Conservation (phyloP, 495 filamentous ascomycete genomes). For the Tetracladium setigerum region DNA sequence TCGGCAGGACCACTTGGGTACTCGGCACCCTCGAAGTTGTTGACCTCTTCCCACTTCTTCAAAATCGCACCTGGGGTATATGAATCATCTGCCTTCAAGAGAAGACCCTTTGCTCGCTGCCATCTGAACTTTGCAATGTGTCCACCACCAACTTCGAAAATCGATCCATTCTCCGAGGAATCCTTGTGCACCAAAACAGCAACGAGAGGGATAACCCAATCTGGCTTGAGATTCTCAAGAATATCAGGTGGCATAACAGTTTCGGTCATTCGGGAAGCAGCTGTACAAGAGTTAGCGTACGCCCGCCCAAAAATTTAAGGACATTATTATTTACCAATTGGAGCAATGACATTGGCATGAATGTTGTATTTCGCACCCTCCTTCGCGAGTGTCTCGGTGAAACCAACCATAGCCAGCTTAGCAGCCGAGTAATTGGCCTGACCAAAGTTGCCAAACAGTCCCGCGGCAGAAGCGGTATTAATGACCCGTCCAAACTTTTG, state of each 20-base stretch:
- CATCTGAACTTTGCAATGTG: conserved; percentile 90
- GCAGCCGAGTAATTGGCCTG: conserved; percentile 97
- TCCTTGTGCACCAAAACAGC: conserved; percentile 87
- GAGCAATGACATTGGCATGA: conserved; percentile 89
- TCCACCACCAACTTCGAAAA: conserved; percentile 92
- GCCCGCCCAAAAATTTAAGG: not conserved
- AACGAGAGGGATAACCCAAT: conserved; percentile 93
- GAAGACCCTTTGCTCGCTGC: conserved; percentile 87
- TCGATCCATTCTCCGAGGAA: conserved; percentile 72
- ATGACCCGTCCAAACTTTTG: conserved; percentile 97
- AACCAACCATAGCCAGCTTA: conserved; percentile 93
- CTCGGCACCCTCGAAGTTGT: conserved; percentile 77
- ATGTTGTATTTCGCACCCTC: conserved; percentile 99
- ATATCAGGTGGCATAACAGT: conserved; percentile 97
- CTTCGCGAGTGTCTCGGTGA: conserved; percentile 97
- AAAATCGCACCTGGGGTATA: conserved; percentile 85
- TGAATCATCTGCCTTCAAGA: conserved; percentile 81
- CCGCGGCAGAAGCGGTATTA: conserved; percentile 92
- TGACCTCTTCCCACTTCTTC: conserved; percentile 80
- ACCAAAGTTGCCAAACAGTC: conserved; percentile 92
- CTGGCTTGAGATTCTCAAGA: conserved; percentile 80
- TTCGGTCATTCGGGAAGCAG: conserved; percentile 93
- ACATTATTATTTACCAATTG: conserved; percentile 53
- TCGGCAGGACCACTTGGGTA: conserved; percentile 84
- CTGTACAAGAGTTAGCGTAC: conserved; percentile 27